Evolutionary conservation across 305 asterid species (phyloP).

Genomic region (Solanum hybrid): DNA sequence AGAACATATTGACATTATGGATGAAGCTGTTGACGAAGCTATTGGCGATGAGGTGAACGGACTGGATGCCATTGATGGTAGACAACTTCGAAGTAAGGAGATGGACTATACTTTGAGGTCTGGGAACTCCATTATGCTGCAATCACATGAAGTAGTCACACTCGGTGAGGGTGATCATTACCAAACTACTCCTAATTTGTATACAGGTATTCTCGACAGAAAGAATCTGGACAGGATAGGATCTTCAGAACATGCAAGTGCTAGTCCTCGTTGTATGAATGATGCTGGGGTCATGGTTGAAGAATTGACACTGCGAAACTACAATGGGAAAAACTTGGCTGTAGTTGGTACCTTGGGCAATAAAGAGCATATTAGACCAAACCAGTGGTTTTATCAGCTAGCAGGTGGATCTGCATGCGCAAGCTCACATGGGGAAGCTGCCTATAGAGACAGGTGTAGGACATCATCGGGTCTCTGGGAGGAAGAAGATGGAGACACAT

Average conservation of each 20-base stretch:
- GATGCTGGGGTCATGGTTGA: conserved; percentile 65
- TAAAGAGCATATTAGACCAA: conserved; percentile 46
- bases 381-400: conserved; percentile 49
- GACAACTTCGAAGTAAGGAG: conserved; percentile 39
- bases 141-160: conserved; percentile 53
- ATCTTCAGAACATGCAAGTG: conserved; percentile 84
- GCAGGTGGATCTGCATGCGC: conserved; percentile 46
- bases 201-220: conserved; percentile 32
- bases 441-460: conserved; percentile 42
- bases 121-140: conserved; percentile 50
- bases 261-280: conserved; percentile 68
- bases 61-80: conserved; percentile 31
- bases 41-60: conserved; percentile 50
- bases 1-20: conserved; percentile 11
- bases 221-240: conserved; percentile 59
- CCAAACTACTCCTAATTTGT: conserved; percentile 30
- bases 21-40: conserved; percentile 49
- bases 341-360: conserved; percentile 41
- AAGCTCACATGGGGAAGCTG: conserved; percentile 37
- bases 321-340: conserved; percentile 50
- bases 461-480: conserved; percentile 42
- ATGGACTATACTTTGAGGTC: conserved; percentile 38
- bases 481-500: conserved; percentile 31
- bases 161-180: conserved; percentile 40
- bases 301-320: conserved; percentile 71